phyloP scores from a whole-genome alignment of 2,329 filamentous ascomycete genomes.

The Phaeosphaeriaceae sp. region DNA sequence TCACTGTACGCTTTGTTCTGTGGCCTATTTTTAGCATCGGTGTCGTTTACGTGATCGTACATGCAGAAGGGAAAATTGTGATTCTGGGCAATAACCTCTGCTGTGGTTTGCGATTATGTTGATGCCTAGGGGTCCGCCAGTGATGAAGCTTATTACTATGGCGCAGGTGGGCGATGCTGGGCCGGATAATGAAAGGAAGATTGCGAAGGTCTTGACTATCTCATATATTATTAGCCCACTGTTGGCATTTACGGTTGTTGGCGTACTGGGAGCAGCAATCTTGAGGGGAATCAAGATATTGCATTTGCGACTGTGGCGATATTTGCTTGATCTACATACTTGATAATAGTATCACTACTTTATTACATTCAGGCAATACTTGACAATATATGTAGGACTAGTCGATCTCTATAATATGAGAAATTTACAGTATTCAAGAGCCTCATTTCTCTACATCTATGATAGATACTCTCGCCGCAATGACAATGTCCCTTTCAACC shows the following conservation, averaged over 20 bases:
- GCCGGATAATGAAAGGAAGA: conserved; percentile 56
- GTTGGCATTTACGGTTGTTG: conserved; percentile 41
- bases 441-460: too few relatives aligned
- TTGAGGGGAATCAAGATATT: not conserved
- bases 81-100: conserved; percentile 63
- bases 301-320: too few relatives aligned
- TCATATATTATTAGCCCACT: conserved; percentile 40
- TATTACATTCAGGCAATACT: too few relatives aligned
- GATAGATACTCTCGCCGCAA: not conserved
- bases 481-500: not conserved
- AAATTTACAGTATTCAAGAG: too few relatives aligned
- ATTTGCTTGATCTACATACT: too few relatives aligned
- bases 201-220: conserved; percentile 57
- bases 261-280: conserved; percentile 33
- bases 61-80: conserved; percentile 50
- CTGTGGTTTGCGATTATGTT: conserved; percentile 70
- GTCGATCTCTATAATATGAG: too few relatives aligned
- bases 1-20: conserved; percentile 33
- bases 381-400: too few relatives aligned
- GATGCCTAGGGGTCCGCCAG: conserved; percentile 62
- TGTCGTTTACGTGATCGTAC: conserved; percentile 61
- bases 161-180: conserved; percentile 55
- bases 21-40: conserved; percentile 51
- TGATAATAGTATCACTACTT: too few relatives aligned
- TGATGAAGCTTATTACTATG: conserved; percentile 59